Evolutionary conservation across 176 grass and related monocot genomes (phyloP), one percentile per base, ranked within the genome.

Genomic region (Leersia perrieri): DNA sequence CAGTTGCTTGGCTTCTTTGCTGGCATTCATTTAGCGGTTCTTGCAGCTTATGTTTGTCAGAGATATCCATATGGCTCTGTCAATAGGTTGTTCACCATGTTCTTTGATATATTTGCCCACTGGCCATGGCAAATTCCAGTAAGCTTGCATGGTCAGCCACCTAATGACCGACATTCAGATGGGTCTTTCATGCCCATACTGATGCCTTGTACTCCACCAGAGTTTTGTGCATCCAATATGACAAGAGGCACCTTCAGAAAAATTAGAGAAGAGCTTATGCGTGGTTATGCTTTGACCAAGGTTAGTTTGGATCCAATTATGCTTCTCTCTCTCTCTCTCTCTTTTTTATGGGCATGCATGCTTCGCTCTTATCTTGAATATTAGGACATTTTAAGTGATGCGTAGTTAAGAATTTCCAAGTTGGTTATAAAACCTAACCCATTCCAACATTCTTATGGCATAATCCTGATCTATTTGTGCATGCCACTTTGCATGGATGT

Each of bases 1-100:
- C 88, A 94, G 92, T 55, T 87, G 66, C 86, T 91, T 77, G 92
- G 92, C 11, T 94, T 89, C 76, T 89, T 94, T 84, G 88, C 88
- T 41, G 92, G 92, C 67, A 87, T 91, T 78, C 88, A 89, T 90
- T 84, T 91, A 65, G 83, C 86, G 0, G 84, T 94, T 74, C 88
- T 94, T 69, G 79, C 88, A 68, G 91, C 91, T 49, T 90, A 64
- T 84, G 76, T 94, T 79, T 94, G 88, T 86, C 82, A 80, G 72
- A 73, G 20, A 60, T 85, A 83, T 77, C 85, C 69, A 28, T 80
- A 81, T 86, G 85, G 75, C 47, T 81, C 82, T 74, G 45, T 73
- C 73, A 94, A 85, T 88, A 47, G 78, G 77, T 34, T 94, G 34
- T 39, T 94, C 60, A 77, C 47, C 3, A 10, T 88, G 39, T 88